Conservation (phyloP, 2,329 filamentous ascomycete species). For the Epichloe sibirici region DNA sequence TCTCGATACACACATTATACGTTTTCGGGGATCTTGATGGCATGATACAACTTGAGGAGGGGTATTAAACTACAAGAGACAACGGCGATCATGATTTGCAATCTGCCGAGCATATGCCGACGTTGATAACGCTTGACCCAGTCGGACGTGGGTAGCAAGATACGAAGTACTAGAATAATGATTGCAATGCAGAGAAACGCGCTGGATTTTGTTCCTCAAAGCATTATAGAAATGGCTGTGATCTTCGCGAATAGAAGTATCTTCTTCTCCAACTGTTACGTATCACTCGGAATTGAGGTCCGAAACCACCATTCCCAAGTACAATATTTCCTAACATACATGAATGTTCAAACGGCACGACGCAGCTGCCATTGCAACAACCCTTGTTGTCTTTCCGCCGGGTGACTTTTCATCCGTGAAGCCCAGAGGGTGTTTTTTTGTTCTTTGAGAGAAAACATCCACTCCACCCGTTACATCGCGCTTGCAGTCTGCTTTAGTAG, state of each 20-base stretch:
- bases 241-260: constrained; percentile 5
- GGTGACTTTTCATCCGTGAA: too few species aligned
- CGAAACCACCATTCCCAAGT: neutral
- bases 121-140: neutral
- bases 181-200: constrained; percentile 2
- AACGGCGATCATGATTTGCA: neutral
- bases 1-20: too few species aligned
- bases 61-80: too few species aligned
- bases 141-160: neutral
- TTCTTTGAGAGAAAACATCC: too few species aligned
- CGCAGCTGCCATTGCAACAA: too few species aligned
- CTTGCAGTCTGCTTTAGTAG: neutral
- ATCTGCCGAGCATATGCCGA: neutral
- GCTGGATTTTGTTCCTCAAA: neutral
- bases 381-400: too few species aligned
- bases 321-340: too few species aligned
- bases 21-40: neutral
- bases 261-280: constrained; percentile 4
- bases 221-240: neutral
- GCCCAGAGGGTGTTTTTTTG: too few species aligned
- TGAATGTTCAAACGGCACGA: too few species aligned
- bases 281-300: constrained; percentile 8
- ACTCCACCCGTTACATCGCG: neutral
- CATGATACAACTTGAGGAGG: neutral
- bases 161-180: constrained; percentile 6